Evolutionary conservation across 2,329 filamentous ascomycete species (phyloP).

Genomic region (Ceratocystis cubensis): DNA sequence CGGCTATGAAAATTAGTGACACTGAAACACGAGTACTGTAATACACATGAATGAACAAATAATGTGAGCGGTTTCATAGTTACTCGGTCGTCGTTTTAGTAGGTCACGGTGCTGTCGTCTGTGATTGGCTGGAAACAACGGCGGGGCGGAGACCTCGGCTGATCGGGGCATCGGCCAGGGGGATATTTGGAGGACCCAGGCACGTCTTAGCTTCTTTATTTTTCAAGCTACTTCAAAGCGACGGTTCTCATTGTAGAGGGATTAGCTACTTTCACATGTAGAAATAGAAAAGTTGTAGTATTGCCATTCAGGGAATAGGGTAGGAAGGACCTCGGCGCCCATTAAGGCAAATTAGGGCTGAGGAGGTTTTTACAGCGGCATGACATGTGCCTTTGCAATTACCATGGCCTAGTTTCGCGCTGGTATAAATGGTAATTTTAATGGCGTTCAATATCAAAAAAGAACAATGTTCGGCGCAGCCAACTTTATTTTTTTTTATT

Average conservation of each 20-base stretch:
- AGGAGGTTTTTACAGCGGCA: neutral
- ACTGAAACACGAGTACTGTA: no score
- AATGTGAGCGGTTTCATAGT: neutral
- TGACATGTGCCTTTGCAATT: neutral
- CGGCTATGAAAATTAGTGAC: neutral
- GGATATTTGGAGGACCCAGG: slow-evolving; percentile 6
- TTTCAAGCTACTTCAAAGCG: neutral
- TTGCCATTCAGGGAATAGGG: neutral
- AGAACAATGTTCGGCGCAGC: no score
- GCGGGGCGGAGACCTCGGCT: slow-evolving; percentile 18
- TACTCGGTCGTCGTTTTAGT: neutral
- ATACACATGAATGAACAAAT: neutral
- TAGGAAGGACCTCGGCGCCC: neutral
- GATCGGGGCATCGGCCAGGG: slow-evolving; percentile 16
- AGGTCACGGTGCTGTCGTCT: neutral
- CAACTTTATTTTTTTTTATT: neutral
- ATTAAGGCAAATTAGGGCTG: neutral
- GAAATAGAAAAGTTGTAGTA: neutral
- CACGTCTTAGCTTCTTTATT: neutral
- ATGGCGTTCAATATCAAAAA: neutral
- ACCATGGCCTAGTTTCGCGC: neutral
- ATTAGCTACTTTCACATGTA: neutral
- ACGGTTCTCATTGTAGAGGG: neutral
- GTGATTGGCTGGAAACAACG: slow-evolving; percentile 10
- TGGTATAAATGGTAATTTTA: neutral